Conservation (phyloP, 306 rosid genomes). For the Ormosia semicastrata region DNA sequence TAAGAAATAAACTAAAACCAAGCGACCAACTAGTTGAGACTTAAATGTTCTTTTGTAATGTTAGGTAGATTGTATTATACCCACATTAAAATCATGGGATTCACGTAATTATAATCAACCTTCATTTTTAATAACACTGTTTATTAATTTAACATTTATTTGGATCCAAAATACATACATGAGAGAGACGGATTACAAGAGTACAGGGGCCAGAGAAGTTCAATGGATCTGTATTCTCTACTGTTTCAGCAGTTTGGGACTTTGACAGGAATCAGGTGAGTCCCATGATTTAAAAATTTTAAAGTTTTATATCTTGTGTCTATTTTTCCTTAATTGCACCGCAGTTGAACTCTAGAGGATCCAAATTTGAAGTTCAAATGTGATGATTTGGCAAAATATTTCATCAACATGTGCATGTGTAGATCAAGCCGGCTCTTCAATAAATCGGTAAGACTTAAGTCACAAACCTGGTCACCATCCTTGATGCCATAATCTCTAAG, state of each 20-base stretch:
- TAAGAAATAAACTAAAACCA: background rate
- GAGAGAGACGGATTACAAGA: background rate
- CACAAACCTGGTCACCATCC: conserved; percentile 85
- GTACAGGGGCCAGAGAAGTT: background rate
- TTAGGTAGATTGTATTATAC: background rate
- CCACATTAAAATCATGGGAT: background rate
- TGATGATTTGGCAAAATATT: background rate
- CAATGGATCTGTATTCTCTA: too few species aligned
- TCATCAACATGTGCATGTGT: background rate
- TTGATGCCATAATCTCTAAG: conserved; percentile 61
- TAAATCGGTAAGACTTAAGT: background rate
- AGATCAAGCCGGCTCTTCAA: background rate
- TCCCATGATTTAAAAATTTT: too few species aligned
- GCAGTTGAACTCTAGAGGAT: background rate
- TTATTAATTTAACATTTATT: background rate
- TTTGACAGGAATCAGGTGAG: too few species aligned
- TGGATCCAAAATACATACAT: background rate
- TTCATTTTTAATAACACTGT: background rate
- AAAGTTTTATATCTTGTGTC: too few species aligned
- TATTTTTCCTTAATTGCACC: background rate
- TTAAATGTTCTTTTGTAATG: background rate
- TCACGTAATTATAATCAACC: background rate
- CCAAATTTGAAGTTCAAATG: background rate
- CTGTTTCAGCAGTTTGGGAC: background rate
- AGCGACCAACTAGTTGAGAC: background rate